Base-by-base conservation (phyloP, 169 alveolate genomes). In the Eimeria sp. region DNA sequence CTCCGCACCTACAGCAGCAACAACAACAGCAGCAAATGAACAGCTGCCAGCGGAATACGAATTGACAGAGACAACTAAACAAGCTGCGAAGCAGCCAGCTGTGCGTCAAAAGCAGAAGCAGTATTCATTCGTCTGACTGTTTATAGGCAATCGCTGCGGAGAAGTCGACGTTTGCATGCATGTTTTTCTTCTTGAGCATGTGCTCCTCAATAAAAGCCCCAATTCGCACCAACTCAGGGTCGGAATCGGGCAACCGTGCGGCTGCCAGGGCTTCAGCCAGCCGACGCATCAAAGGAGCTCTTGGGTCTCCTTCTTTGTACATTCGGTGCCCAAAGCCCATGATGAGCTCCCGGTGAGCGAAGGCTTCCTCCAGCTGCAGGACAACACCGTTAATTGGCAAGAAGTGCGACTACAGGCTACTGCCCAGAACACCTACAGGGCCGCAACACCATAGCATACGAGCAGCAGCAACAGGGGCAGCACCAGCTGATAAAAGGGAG, bases 301-400 rank as follows among this genome's bases (percentile, higher is more conserved):
- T 83, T n/a, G 99, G 99, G 95, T 98, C 99, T 43, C 98, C 99
- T 20, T 96, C 90, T 72, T 98, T 98, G 96, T 98, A 98, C 54
- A 98, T 95, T 47, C 98, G 96, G 96, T 98, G 99, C 22, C 99
- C 99, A 94, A 98, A 98, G 25, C 99, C 98, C 98, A 98, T 98
- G 34, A 98, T 95, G 67, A 97, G 82, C 72, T 97, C 92, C 51
- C 97, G 97, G 76, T 75, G 75, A 27, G 82, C n/a, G 47, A 95
- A 97, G 96, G 96, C 97, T 45, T 95, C 95, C 51, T 94, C 95
- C 30, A 98, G 95, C 82, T 92, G 95, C 63, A 72, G 63, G 87
- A 95, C 96, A 4, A 96, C 98, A 63, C 58, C 14, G 63, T 25
- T 10, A 97, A 97, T 63, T 20, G 16, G 51, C 91, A 83, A 57